These are phyloP conservation scores for Rhazya stricta DNA, from an alignment of 257 asterid species.

Conservation along the genomic window DNA sequence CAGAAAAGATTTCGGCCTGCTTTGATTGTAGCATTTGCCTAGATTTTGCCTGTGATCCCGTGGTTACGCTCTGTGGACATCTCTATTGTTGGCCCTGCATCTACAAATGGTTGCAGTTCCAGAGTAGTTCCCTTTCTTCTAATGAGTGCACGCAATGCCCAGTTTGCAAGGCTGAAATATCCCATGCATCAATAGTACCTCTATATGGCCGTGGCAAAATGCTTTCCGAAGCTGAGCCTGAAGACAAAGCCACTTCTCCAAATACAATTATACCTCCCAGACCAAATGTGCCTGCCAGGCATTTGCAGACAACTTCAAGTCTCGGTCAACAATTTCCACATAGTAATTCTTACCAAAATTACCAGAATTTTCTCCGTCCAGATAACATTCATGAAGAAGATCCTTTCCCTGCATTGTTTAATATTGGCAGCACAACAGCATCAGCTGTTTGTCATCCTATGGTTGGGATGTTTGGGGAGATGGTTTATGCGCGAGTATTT, in stretches of 20 bases:
- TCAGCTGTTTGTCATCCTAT: conserved; percentile 28
- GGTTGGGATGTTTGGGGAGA: conserved; percentile 66
- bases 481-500: conserved; percentile 68
- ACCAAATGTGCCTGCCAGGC: conserved; percentile 49
- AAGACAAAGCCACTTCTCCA: conserved; percentile 21
- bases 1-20: conserved; percentile 42
- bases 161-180: conserved; percentile 77
- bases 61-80: conserved; percentile 81
- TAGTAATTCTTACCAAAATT: conserved; percentile 21
- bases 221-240: conserved; percentile 35
- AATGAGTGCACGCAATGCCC: conserved; percentile 56
- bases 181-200: conserved; percentile 61
- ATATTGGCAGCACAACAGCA: conserved; percentile 23
- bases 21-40: conserved; percentile 89
- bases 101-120: conserved; percentile 66
- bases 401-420: conserved; percentile 20
- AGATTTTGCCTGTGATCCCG: conserved; percentile 69
- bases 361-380: conserved; percentile 12
- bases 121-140: conserved; percentile 32
- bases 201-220: conserved; percentile 61
- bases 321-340: conserved; percentile 28
- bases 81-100: conserved; percentile 95
- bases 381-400: conserved; percentile 16
- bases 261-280: conserved; percentile 51
- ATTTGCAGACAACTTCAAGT: conserved; percentile 28